A percentile compares a stretch with the other conserved stretches of the same genome.
phyloP scores from a whole-genome alignment of 495 filamentous ascomycete genomes.

The Tuber microsphaerosporum region DNA sequence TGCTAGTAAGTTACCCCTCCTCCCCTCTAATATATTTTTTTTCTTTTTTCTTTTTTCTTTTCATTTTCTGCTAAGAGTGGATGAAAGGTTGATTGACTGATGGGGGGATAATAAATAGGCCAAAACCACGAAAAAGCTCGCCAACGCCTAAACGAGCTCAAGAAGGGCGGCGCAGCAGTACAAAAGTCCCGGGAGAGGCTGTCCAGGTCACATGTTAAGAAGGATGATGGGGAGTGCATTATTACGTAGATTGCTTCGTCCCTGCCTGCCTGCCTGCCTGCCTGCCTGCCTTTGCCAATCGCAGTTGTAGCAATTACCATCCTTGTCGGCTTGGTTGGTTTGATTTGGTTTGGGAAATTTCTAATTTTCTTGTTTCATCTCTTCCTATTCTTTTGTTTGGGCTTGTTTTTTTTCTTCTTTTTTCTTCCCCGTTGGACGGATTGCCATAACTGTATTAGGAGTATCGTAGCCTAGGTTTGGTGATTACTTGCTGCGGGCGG shows the following conservation, averaged over 20 bases:
- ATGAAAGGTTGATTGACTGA: constrained; percentile 5
- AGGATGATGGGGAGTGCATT: constrained; percentile 75
- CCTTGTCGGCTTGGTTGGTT: neutral
- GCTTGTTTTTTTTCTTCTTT: no score
- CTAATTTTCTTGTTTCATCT: neutral
- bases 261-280: neutral
- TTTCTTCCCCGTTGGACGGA: neutral
- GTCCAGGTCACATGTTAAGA: constrained; percentile 72
- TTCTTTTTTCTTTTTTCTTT: no score
- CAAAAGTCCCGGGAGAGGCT: constrained; percentile 66
- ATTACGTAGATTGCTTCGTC: constrained; percentile 58
- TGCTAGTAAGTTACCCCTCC: constrained; percentile 62
- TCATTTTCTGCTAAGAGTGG: constrained; percentile 6
- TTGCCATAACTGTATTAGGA: neutral
- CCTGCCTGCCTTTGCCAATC: neutral
- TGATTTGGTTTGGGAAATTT: neutral
- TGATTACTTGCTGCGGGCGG: neutral
- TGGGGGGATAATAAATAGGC: constrained; percentile 50
- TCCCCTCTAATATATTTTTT: constrained; percentile 3
- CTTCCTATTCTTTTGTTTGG: neutral
- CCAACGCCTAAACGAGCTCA: constrained; percentile 85
- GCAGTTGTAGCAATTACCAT: neutral
- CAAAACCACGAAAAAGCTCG: constrained; percentile 90
- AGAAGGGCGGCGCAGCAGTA: constrained; percentile 59
- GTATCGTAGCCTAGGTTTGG: neutral